Percentiles rank a stretch among this genome's conserved stretches.
Conservation (phyloP, 1,139 yeast species). For the Suhomyces kunorum region DNA sequence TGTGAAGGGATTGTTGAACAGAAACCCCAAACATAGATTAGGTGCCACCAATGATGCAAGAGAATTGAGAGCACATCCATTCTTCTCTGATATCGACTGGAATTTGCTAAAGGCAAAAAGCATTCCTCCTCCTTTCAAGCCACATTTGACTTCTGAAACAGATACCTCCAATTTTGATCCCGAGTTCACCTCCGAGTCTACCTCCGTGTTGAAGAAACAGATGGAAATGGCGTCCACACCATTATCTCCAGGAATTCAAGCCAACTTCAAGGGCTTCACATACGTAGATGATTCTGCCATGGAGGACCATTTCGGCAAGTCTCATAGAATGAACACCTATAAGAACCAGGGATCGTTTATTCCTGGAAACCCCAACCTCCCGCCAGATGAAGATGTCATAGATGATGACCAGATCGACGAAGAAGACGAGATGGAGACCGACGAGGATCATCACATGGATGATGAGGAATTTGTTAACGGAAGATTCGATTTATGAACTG, state of each 20-base stretch:
- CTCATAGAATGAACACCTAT: slow-evolving; percentile 48
- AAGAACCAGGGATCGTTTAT: slow-evolving; percentile 71
- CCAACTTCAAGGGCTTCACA: slow-evolving; percentile 93
- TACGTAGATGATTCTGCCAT: slow-evolving; percentile 93
- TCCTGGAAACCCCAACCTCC: slow-evolving; percentile 75
- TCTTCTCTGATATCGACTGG: slow-evolving; percentile 92
- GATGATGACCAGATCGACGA: slow-evolving; percentile 72
- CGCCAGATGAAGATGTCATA: slow-evolving; percentile 81
- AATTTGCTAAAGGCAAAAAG: slow-evolving; percentile 70
- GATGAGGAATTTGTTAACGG: slow-evolving; percentile 87
- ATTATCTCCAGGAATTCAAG: slow-evolving; percentile 90
- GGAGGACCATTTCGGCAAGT: slow-evolving; percentile 72
- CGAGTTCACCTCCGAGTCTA: slow-evolving; percentile 90
- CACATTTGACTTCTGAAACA: slow-evolving; percentile 84
- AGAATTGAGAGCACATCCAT: slow-evolving; percentile 87
- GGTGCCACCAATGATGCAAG: slow-evolving; percentile 92
- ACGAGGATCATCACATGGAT: slow-evolving; percentile 47
- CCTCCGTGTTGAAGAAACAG: slow-evolving; percentile 73
- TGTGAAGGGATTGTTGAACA: slow-evolving; percentile 88
- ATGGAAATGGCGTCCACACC: slow-evolving; percentile 75
- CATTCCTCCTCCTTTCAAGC: slow-evolving; percentile 97
- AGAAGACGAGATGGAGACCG: slow-evolving; percentile 52
- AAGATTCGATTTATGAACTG: slow-evolving; percentile 67
- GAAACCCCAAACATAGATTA: slow-evolving; percentile 92
- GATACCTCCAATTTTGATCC: slow-evolving; percentile 98